Evolutionary conservation across 129 eudicot species (phyloP), one percentile per base, ranked within the genome.

Genomic region (Kitagawia praeruptora): DNA sequence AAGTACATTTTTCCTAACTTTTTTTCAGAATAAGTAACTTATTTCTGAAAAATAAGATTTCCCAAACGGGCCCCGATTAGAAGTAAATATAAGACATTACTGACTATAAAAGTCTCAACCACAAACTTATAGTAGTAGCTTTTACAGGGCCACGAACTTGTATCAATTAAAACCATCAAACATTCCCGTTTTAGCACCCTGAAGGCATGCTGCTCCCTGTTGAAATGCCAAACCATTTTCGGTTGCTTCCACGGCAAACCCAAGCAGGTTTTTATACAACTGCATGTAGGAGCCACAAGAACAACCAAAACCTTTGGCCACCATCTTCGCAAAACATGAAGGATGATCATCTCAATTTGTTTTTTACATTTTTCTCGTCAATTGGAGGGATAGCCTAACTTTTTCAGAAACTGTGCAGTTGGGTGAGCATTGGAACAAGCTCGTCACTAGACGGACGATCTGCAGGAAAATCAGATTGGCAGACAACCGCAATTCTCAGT

Each of bases 391-490:
- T 67, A 27, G 41, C 73, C 9, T 12, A 31, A 67, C 19, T 53
- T 25, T 28, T 70, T 90, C 88, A 93, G 78, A 93, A 93, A 85
- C 97, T 91, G 80, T 91, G 91, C 77, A 93, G 87, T 44, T 91
- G 98, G 75, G 97, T 88, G 82, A 93, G 98, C 98, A 93, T 93
- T 2, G 97, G 89, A 70, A 91, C 96, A 71, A 93, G 97, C 83
- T 93, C 97, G 40, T 91, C 92, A 27, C 91, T 91, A 2, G 96
- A 93, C 78, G 98, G 98, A 9, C 97, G 90, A 47, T 93, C 98
- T 15, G 91, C 88, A 12, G 97, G 97, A 77, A 85, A 74, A 56
- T 89, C 96, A 34, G 96, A 91, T 15, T 88, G 85, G 87, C 98
- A 93, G 31, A 93, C 92, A 1, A 87, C 92, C 2, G 98, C 97